These are phyloP conservation scores for Quercus berberidifolia DNA, from an alignment of 306 rosid genomes.

Conservation along the genomic window DNA sequence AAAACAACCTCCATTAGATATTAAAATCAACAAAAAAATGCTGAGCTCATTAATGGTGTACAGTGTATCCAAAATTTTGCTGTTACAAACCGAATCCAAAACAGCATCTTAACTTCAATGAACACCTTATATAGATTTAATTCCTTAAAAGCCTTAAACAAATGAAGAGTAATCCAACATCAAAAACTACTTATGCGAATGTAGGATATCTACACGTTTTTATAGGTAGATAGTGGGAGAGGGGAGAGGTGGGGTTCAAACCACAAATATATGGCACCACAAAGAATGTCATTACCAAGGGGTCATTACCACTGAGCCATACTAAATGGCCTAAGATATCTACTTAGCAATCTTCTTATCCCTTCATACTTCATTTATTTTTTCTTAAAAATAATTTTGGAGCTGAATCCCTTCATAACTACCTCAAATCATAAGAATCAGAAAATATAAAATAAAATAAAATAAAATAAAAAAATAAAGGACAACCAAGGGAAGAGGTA, in stretches of 20 bases:
- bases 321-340: not conserved
- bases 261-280: no score
- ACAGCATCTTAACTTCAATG: not conserved
- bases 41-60: not conserved
- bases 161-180: not conserved
- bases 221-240: not conserved
- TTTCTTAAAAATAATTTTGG: no score
- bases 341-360: no score
- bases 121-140: not conserved
- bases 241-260: no score
- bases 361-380: no score
- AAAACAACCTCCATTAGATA: slow-evolving; percentile 23
- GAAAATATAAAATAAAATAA: no score
- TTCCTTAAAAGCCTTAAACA: not conserved
- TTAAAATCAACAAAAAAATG: not conserved
- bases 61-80: not conserved
- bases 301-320: no score
- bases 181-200: no score
- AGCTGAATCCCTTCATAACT: no score
- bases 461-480: not conserved
- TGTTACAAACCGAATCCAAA: not conserved
- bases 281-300: not conserved
- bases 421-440: no score
- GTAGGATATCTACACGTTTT: not conserved
- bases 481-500: not conserved